phyloP scores from a whole-genome alignment of 768 basidiomycete genomes.

The Lentinula boryana region DNA sequence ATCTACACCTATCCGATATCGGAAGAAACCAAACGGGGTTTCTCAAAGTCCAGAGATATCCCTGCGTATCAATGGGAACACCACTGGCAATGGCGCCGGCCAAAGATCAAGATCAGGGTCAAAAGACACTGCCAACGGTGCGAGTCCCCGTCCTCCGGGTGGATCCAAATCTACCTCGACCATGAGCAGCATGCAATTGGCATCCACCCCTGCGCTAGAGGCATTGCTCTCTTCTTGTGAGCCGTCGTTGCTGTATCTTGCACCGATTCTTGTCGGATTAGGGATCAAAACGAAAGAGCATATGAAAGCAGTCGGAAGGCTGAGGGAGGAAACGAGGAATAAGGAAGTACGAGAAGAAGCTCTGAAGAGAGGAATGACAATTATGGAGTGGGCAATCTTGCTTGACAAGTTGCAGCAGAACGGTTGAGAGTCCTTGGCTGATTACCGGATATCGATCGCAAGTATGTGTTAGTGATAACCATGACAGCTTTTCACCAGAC shows the following conservation, averaged over 20 bases:
- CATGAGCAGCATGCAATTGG: background rate
- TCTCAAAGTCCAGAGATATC: background rate
- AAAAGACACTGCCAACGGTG: background rate
- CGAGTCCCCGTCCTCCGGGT: background rate
- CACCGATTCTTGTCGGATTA: conserved; percentile 47
- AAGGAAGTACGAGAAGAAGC: conserved; percentile 68
- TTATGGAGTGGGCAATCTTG: conserved; percentile 77
- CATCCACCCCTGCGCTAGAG: conserved; percentile 34
- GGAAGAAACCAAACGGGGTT: background rate
- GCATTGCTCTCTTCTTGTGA: conserved; percentile 53
- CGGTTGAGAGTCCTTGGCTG: background rate
- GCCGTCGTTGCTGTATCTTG: conserved; percentile 60
- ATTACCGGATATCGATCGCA: background rate
- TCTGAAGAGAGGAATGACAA: conserved; percentile 58
- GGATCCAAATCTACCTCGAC: background rate
- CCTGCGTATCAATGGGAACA: background rate
- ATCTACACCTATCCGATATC: background rate
- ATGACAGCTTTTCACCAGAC: background rate
- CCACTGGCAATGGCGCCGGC: background rate
- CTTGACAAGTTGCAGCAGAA: conserved; percentile 49
- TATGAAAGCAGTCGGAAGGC: conserved; percentile 51
- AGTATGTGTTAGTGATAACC: background rate
- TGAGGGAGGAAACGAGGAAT: conserved; percentile 64
- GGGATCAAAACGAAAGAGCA: conserved; percentile 59
- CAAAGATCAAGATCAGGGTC: background rate